Evolutionary conservation across 2,329 filamentous ascomycete genomes (phyloP).

Genomic region (Ceratocystis destructans): DNA sequence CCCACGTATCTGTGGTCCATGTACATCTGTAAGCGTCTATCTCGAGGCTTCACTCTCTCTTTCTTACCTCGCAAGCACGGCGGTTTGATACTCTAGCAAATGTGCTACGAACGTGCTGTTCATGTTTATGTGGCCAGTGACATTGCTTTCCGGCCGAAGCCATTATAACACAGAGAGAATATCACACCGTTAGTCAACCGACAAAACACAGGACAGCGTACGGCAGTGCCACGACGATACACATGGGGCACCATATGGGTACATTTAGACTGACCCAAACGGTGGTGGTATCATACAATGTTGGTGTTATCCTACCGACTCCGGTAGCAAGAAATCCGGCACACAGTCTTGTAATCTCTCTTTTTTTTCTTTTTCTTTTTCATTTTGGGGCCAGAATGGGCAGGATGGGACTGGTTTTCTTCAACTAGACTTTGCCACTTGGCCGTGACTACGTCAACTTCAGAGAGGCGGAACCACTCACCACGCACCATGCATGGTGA

Average conservation of each 20-base stretch:
- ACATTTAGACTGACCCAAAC: background rate
- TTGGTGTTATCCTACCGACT: background rate
- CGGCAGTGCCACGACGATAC: background rate
- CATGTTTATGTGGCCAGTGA: background rate
- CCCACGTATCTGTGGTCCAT: background rate
- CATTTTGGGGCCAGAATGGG: too few species aligned
- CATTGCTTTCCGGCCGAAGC: background rate
- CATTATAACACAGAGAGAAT: background rate
- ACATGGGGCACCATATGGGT: background rate
- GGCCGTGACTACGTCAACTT: too few species aligned
- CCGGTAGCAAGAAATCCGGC: too few species aligned
- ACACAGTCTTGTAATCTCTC: too few species aligned
- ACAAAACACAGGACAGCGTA: background rate
- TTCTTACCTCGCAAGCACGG: background rate
- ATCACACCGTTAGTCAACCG: background rate
- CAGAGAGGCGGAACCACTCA: too few species aligned
- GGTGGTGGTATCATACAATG: background rate
- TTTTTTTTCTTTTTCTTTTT: too few species aligned
- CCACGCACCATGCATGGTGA: too few species aligned
- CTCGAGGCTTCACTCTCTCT: background rate
- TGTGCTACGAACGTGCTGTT: background rate
- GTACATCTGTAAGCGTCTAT: background rate
- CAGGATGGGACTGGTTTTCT: too few species aligned
- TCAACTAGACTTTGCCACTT: too few species aligned
- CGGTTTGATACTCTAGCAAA: background rate